Evolutionary conservation across 495 filamentous ascomycete species (phyloP).

Genomic region (Xylaria palmicola): DNA sequence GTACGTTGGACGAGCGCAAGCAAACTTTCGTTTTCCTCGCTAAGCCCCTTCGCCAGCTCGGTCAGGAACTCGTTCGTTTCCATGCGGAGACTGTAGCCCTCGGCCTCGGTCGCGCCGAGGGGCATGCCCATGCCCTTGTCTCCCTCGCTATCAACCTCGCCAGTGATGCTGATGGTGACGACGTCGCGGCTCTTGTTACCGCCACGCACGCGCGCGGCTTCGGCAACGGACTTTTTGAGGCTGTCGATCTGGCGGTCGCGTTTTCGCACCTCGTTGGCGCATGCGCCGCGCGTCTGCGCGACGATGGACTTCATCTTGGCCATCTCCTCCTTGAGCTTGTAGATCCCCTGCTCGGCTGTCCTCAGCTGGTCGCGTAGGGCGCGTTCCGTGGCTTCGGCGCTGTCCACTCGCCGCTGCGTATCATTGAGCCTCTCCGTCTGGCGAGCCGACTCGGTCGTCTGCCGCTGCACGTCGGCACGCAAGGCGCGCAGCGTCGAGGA

Average conservation of each 20-base stretch:
- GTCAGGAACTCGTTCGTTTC: constrained; percentile 94
- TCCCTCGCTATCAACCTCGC: constrained; percentile 40
- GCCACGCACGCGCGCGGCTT: constrained; percentile 48
- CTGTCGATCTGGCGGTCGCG: constrained; percentile 84
- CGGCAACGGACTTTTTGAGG: constrained; percentile 74
- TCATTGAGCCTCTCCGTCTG: constrained; percentile 71
- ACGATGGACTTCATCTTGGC: constrained; percentile 72
- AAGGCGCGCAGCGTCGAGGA: constrained; percentile 76
- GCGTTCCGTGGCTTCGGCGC: constrained; percentile 71
- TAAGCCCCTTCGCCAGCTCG: constrained; percentile 79
- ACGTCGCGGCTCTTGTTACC: constrained; percentile 48
- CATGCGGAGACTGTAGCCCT: constrained; percentile 70
- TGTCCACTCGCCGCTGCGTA: constrained; percentile 68
- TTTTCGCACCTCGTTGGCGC: constrained; percentile 89
- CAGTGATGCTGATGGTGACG: constrained; percentile 56
- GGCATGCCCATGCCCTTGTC: constrained; percentile 32
- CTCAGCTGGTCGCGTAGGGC: constrained; percentile 66
- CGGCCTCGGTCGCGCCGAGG: constrained; percentile 51
- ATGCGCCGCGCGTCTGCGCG: constrained; percentile 78
- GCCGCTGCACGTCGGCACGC: constrained; percentile 67
- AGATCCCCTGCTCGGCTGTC: constrained; percentile 66
- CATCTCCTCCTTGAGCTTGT: constrained; percentile 75
- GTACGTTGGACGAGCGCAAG: constrained; percentile 71
- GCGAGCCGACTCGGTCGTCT: constrained; percentile 56
- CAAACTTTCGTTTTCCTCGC: constrained; percentile 89